phyloP scores from a whole-genome alignment of 129 eudicot genomes.

The Rutidosis leptorrhynchoides region DNA sequence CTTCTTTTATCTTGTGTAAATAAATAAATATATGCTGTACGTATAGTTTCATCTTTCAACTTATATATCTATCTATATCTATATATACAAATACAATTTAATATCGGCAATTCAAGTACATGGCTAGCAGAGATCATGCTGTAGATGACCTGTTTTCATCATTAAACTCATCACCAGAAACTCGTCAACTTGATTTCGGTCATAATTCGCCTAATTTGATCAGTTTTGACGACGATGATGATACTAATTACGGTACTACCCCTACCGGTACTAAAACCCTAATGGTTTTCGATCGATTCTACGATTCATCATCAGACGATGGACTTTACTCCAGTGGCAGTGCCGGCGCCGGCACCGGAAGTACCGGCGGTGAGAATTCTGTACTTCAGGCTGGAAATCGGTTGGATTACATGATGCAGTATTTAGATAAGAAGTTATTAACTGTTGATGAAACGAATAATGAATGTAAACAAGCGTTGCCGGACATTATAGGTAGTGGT shows the following conservation, averaged over 20 bases:
- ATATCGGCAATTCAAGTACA: conserved; percentile 11
- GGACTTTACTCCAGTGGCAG: conserved; percentile 25
- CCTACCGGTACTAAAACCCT: conserved; percentile 33
- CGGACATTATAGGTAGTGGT: conserved; percentile 58
- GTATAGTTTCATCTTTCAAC: too few species aligned
- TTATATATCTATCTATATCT: too few species aligned
- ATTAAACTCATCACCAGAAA: conserved; percentile 34
- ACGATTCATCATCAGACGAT: conserved; percentile 59
- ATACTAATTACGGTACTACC: conserved; percentile 6
- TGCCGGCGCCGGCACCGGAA: conserved; percentile 16
- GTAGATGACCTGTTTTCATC: conserved; percentile 36
- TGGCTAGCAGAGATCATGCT: conserved; percentile 30
- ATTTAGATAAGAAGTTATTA: conserved; percentile 70
- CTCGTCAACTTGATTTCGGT: conserved; percentile 18
- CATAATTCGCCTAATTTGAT: conserved; percentile 29
- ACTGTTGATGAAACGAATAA: conserved; percentile 21
- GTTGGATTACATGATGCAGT: conserved; percentile 85
- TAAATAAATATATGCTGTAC: too few species aligned
- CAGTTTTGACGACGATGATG: conserved; percentile 31
- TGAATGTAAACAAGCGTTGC: conserved; percentile 36
- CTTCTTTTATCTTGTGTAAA: neutral
- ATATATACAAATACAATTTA: too few species aligned
- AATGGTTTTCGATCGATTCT: conserved; percentile 73
- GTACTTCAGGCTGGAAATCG: conserved; percentile 46
- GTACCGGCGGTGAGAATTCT: conserved; percentile 15